Percentiles rank a stretch among this genome's conserved stretches.
phyloP scores from a whole-genome alignment of 177 flowering plant species.

The Vitis hybrid region DNA sequence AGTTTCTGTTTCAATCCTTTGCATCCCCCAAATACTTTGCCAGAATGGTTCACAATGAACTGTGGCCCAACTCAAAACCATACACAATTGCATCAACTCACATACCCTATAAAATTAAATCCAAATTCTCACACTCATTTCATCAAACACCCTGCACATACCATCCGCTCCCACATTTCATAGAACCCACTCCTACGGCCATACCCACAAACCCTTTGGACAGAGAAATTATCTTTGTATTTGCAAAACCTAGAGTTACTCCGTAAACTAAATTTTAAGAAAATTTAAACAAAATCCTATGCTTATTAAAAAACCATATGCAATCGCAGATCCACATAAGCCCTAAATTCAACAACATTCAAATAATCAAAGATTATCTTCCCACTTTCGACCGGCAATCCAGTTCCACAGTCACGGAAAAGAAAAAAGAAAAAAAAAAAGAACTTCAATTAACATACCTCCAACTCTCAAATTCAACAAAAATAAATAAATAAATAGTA shows the following conservation, averaged over 20 bases:
- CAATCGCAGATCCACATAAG: not conserved
- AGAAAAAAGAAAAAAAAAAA: not conserved
- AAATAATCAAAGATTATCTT: not conserved
- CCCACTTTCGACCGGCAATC: not conserved
- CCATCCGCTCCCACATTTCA: not conserved
- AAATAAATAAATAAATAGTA: not conserved
- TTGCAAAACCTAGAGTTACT: no score
- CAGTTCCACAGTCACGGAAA: not conserved
- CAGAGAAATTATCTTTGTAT: not conserved
- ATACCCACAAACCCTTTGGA: no score
- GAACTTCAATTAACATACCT: not conserved
- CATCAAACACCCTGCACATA: no score
- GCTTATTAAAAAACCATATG: not conserved
- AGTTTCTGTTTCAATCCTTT: no score
- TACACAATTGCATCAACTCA: not conserved
- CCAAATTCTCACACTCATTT: not conserved
- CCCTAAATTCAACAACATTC: not conserved
- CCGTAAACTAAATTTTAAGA: no score
- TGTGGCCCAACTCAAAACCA: not conserved
- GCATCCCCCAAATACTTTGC: not conserved
- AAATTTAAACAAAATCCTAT: no score
- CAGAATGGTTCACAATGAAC: not conserved
- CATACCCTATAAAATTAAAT: not conserved
- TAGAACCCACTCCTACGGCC: not conserved
- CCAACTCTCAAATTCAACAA: not conserved